Percentiles rank a stretch among this genome's conserved stretches.
These are phyloP conservation scores for Colletotrichum lindemuthianum DNA, from an alignment of 2,329 filamentous ascomycete species.

Conservation along the genomic window DNA sequence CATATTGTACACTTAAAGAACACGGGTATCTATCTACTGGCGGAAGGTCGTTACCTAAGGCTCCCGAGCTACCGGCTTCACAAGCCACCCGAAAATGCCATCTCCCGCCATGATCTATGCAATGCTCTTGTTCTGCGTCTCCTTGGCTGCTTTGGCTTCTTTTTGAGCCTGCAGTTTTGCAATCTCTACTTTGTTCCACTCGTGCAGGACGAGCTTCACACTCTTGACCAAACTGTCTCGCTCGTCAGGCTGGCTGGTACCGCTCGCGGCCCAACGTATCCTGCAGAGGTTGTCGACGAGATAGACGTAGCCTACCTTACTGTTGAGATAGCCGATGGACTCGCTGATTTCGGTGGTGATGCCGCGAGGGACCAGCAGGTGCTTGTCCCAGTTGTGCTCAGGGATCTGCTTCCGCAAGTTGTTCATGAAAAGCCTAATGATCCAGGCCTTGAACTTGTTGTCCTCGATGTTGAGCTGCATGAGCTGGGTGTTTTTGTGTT, in stretches of 20 bases:
- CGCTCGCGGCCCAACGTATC: constrained; percentile 95
- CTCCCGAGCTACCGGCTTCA: constrained; percentile 10
- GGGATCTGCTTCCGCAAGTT: constrained; percentile 61
- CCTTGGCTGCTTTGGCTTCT: background rate
- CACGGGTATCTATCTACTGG: constrained; percentile 27
- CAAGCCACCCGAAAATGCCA: constrained; percentile 14
- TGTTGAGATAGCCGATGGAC: constrained; percentile 79
- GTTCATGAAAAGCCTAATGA: constrained; percentile 67
- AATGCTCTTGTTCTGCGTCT: constrained; percentile 5
- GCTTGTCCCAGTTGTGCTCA: constrained; percentile 65
- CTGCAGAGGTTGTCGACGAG: constrained; percentile 87
- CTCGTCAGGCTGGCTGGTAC: constrained; percentile 72
- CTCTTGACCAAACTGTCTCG: constrained; percentile 73
- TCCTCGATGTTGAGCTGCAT: constrained; percentile 92
- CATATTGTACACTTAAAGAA: constrained; percentile 36
- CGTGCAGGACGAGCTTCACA: constrained; percentile 69
- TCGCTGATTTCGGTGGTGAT: constrained; percentile 70
- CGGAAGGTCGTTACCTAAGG: constrained; percentile 14
- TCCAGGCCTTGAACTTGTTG: constrained; percentile 73
- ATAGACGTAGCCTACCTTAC: constrained; percentile 93
- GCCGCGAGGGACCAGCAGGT: constrained; percentile 69
- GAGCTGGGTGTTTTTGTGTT: constrained; percentile 65
- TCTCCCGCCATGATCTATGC: background rate
- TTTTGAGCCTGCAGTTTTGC: constrained; percentile 38
- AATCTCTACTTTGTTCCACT: constrained; percentile 57